These are phyloP conservation scores for Cytospora paraplurivora DNA, from an alignment of 2,329 filamentous ascomycete genomes.

Conservation along the genomic window DNA sequence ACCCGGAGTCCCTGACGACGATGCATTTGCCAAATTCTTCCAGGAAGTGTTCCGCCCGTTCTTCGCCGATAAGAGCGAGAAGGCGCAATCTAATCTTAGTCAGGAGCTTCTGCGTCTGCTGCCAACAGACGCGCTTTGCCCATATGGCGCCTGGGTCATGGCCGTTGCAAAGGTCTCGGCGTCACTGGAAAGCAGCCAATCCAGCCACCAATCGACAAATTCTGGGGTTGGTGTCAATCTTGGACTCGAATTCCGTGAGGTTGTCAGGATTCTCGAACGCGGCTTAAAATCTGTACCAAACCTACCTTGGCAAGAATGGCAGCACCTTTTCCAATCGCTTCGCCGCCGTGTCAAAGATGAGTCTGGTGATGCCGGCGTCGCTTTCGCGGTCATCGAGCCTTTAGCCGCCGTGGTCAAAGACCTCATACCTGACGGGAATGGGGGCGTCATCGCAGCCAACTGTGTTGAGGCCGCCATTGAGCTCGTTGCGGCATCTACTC, in stretches of 20 bases:
- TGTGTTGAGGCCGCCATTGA: slow-evolving; percentile 43
- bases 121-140: slow-evolving; percentile 47
- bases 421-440: slow-evolving; percentile 32
- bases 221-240: slow-evolving; percentile 50
- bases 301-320: slow-evolving; percentile 51
- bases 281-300: slow-evolving; percentile 56
- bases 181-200: slow-evolving; percentile 45
- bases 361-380: slow-evolving; percentile 67
- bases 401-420: slow-evolving; percentile 60
- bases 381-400: slow-evolving; percentile 70
- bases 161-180: slow-evolving; percentile 49
- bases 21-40: slow-evolving; percentile 50
- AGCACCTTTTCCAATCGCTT: slow-evolving; percentile 59
- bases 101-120: slow-evolving; percentile 54
- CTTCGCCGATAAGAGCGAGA: slow-evolving; percentile 51
- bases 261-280: slow-evolving; percentile 67
- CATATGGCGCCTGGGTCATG: slow-evolving; percentile 55
- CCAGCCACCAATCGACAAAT: slow-evolving; percentile 42
- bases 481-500: slow-evolving; percentile 50
- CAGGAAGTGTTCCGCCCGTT: slow-evolving; percentile 60
- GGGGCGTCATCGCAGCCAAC: slow-evolving; percentile 32
- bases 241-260: slow-evolving; percentile 70
- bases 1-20: slow-evolving; percentile 49
- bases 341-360: slow-evolving; percentile 60
- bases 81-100: slow-evolving; percentile 48